Evolutionary conservation across 2,329 filamentous ascomycete species (phyloP), one percentile per base, ranked within the genome.

Genomic region (Penicillium expansum): DNA sequence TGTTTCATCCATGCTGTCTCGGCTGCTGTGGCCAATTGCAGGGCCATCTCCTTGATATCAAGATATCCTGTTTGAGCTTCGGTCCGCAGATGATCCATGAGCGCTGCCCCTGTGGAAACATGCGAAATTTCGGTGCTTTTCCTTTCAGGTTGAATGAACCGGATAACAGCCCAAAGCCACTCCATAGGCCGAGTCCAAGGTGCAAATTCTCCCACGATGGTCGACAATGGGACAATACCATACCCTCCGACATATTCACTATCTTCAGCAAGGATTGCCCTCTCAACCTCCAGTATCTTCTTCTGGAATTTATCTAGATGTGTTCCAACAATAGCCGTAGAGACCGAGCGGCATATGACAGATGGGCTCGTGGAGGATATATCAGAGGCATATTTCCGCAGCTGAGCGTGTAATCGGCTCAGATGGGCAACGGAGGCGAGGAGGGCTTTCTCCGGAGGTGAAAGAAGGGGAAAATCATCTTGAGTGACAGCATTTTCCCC

Each of bases 1-100:
- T 96, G 92, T 72, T 91, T 90, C 69, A 97, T 78, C 94, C 94
- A 99, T 9, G 92, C 89, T 30, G 85, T 89, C 76, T 99, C 93
- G 0, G 92, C 92, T 22, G 91, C 80, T 14, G 80, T 83, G n/a
- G 91, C 83, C 35, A 97, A 77, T 57, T 87, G 85, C 61, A 86
- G 77, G 0, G 91, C 88, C 38, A 90, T 87, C 56, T 86, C 84
- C 69, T 93, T 91, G 54, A 99, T 86, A 68, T 97, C 92, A 8
- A 85, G 80, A 73, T 95, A 97, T 14, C 94, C 94, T 7, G 93
- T 97, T 71, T 91, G 89, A 53, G 91, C 80, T 74, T 93, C 90
- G 14, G 79, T 77, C 32, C 91, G 83, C 51, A 97, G 76, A 56
- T 84, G 84, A 71, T 97, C 84, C 62, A 97, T 93, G 41, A 96